Evolutionary conservation across 2,329 filamentous ascomycete genomes (phyloP).

Genomic region (Monosporascus sp.): DNA sequence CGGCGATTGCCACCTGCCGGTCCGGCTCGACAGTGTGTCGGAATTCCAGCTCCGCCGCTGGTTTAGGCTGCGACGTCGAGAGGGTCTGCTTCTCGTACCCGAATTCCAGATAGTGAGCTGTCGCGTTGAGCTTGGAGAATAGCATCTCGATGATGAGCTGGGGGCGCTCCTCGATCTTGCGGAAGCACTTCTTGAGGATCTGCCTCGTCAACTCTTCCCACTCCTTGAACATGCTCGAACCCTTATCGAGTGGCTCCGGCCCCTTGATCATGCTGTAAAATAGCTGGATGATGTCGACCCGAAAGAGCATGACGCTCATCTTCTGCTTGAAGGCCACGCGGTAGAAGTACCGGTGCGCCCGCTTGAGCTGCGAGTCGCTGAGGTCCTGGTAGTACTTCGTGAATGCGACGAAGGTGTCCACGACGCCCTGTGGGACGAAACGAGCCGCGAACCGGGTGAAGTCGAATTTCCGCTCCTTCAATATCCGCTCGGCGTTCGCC

Average conservation of each 20-base stretch:
- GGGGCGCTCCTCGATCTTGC: conserved; percentile 79
- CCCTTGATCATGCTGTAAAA: conserved; percentile 92
- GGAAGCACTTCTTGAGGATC: conserved; percentile 73
- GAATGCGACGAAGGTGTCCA: conserved; percentile 84
- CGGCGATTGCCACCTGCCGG: conserved; percentile 72
- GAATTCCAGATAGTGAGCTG: conserved; percentile 82
- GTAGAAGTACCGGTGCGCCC: conserved; percentile 90
- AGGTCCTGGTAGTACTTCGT: conserved; percentile 77
- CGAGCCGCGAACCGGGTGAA: conserved; percentile 77
- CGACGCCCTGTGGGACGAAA: conserved; percentile 77
- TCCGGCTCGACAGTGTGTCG: conserved; percentile 63
- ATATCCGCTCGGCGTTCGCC: conserved; percentile 61
- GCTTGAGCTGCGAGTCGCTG: conserved; percentile 74
- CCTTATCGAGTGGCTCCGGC: conserved; percentile 66
- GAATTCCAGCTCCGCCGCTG: conserved; percentile 79
- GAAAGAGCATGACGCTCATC: conserved; percentile 79
- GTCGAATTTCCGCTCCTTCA: conserved; percentile 87
- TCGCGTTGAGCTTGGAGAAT: conserved; percentile 85
- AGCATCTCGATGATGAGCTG: conserved; percentile 86
- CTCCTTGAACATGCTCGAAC: conserved; percentile 67
- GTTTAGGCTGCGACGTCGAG: conserved; percentile 53
- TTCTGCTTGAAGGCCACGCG: conserved; percentile 93
- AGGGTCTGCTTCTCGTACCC: conserved; percentile 78
- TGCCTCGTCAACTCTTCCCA: conserved; percentile 89
- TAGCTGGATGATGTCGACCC: conserved; percentile 83